Base-by-base conservation (phyloP, 2,329 filamentous ascomycete species). In the Thelonectria blattea region DNA sequence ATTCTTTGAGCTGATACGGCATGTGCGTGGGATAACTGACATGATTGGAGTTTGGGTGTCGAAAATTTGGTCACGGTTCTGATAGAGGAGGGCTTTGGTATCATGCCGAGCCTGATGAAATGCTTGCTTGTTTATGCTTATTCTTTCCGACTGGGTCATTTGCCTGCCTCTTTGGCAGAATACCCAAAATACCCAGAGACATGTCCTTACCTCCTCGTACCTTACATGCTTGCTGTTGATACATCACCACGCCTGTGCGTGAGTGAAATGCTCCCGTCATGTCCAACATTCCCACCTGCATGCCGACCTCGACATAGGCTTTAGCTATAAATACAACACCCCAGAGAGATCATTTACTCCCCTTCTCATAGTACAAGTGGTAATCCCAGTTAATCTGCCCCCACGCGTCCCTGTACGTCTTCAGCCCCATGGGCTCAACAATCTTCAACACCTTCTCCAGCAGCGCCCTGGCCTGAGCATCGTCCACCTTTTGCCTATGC, bases 401-500 rank as follows among this genome's bases (percentile, higher is more conserved):
- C 27, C 82, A 78, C 62, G 78, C 72, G 5, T 65, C 62, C 71
- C 80, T 82, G 52, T 68, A 71, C 75, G 85, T 80, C 66, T 72
- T 81, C 57, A 75, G 80, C 0, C 75, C 77, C 14, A 70, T 57
- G 14, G 69, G 69, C 47, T 75, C 73, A 11, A 76, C 63, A 47
- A 68, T 67, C 15, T 78, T 77, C 60, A 68, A 65, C 8, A 83
- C 70, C 48, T 65, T 73, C 47, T 61, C 64, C 27, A 94, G 68
- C 46, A 93, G 74, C 22, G 75, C 81, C 61, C 83, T 73, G 18
- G 86, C 86, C 75, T 93, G 88, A 22, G 87, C 85, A 39, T 71
- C 69, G 0, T 90, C 87, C 58, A 81, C 81, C 63, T 83, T 81
- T 83, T 82, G 60, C 82, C 82, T 68, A 83, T 85, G 81, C 89